phyloP scores from a whole-genome alignment of 1,284 basidiomycete genomes.

The Mycosarcoma maydis region DNA sequence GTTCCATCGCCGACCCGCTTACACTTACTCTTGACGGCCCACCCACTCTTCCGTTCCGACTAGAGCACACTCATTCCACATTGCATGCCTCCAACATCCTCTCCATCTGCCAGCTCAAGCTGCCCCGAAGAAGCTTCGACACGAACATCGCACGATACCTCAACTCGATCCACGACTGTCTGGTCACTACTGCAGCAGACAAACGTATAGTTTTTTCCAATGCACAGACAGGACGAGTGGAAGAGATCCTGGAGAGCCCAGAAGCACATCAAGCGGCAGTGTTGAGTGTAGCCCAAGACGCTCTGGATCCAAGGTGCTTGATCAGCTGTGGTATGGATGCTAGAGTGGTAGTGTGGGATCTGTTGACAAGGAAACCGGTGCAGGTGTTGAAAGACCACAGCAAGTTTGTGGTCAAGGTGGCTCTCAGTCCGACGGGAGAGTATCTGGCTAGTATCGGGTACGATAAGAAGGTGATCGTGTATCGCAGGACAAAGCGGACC shows the following conservation, averaged over 20 bases:
- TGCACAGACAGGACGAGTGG: conserved; percentile 44
- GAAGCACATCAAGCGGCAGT: conserved; percentile 57
- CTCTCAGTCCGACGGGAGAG: conserved; percentile 42
- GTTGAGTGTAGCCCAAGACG: conserved; percentile 51
- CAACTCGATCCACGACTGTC: conserved; percentile 13
- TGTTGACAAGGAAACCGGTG: conserved; percentile 28
- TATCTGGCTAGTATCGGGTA: conserved; percentile 60
- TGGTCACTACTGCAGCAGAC: conserved; percentile 57
- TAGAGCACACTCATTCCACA: conserved; percentile 35
- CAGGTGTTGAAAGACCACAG: conserved; percentile 54
- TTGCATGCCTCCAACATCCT: conserved; percentile 61
- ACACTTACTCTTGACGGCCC: conserved; percentile 31
- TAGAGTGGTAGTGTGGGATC: conserved; percentile 59
- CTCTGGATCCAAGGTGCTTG: conserved; percentile 41
- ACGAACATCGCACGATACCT: conserved; percentile 12
- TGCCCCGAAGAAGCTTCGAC: conserved; percentile 40
- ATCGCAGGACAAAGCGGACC: conserved; percentile 24
- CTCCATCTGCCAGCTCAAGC: conserved; percentile 29
- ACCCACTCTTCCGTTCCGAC: conserved; percentile 14
- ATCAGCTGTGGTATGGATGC: conserved; percentile 61
- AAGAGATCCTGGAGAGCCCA: conserved; percentile 49
- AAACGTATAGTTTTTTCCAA: conserved; percentile 54
- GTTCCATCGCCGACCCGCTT: conserved; percentile 29
- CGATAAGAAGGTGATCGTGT: conserved; percentile 57
- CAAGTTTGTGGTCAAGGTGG: conserved; percentile 59